Percentiles rank a stretch among this genome's conserved stretches.
These are phyloP conservation scores for Tricholoma terreum DNA, from an alignment of 768 basidiomycete genomes.

Conservation along the genomic window DNA sequence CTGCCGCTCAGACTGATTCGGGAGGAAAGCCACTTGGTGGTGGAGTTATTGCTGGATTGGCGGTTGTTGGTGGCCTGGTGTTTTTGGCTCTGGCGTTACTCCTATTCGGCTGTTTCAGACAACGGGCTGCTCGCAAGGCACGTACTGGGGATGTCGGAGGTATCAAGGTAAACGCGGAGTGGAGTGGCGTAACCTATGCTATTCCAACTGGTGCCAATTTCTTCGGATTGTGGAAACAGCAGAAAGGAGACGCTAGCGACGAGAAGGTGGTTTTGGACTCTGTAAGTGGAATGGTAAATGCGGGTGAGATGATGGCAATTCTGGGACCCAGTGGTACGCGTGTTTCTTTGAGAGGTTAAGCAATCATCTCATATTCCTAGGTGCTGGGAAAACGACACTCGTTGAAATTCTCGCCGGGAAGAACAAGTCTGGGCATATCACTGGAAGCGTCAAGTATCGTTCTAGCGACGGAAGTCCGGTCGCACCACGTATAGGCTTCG, in stretches of 20 bases:
- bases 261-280: conserved; percentile 69
- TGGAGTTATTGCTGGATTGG: conserved; percentile 90
- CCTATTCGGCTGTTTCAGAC: conserved; percentile 56
- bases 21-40: conserved; percentile 53
- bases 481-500: conserved; percentile 71
- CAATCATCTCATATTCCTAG: conserved; percentile 25
- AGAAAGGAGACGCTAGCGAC: conserved; percentile 26
- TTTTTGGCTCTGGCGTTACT: conserved; percentile 57
- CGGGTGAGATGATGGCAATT: conserved; percentile 88
- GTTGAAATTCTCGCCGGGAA: conserved; percentile 89
- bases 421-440: conserved; percentile 64
- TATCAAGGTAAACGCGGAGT: conserved; percentile 62
- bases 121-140: conserved; percentile 56
- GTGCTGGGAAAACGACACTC: conserved; percentile 88
- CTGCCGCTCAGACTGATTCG: conserved; percentile 17
- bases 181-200: conserved; percentile 67
- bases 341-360: background rate
- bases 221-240: conserved; percentile 11
- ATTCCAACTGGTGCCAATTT: conserved; percentile 34
- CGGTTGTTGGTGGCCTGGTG: conserved; percentile 71
- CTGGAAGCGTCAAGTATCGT: conserved; percentile 64
- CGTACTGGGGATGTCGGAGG: conserved; percentile 36
- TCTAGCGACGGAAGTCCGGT: conserved; percentile 24
- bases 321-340: conserved; percentile 80
- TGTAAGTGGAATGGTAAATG: conserved; percentile 65